Base-by-base conservation (phyloP, 1,284 basidiomycete species). In the Microbotryum intermedium region DNA sequence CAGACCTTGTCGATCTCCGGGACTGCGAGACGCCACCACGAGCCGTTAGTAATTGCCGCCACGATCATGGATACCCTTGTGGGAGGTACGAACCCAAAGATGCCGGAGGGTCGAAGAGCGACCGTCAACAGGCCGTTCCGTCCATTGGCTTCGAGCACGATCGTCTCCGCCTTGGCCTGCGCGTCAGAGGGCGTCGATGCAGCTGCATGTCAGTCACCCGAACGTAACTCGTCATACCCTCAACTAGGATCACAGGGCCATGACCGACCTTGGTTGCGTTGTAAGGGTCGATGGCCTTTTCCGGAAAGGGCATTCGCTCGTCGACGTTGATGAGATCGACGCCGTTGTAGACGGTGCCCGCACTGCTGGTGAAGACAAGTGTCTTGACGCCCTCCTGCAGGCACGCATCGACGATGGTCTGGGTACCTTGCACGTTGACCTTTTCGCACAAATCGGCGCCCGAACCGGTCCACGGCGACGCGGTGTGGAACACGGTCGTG, bases 351-450 rank as follows among this genome's bases (percentile, higher is more conserved):
- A 93, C 84, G 23, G 97, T 90, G 52, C 92, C 89, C 2, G 91
- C 93, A 51, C 89, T 93, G 68, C 88, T 91, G 4, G 95, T 99
- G 76, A 89, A 98, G 7, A 99, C 89, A 50, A 99, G 83, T 74
- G 95, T 93, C 21, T 79, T 79, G 9, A 97, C 85, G 20, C 82
- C 82, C 11, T 67, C 53, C 29, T 84, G 79, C 13, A 85, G 76
- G 25, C 87, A 87, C 16, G 89, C 88, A 21, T 85, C 82, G 71
- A 99, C 86, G 51, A 97, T 82, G 11, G 86, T 85, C 68, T 83
- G 81, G 0, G 94, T 97, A 21, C 95, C 95, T 34, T 87, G 83
- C 7, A 98, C 90, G 72, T 98, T 98, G 71, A 98, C 94, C 74
- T 87, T 89, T 76, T 85, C 86, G 78, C 90, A 95, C 21, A 97